These are phyloP conservation scores for Colletotrichum navitas DNA, from an alignment of 2,329 filamentous ascomycete species.

Conservation along the genomic window DNA sequence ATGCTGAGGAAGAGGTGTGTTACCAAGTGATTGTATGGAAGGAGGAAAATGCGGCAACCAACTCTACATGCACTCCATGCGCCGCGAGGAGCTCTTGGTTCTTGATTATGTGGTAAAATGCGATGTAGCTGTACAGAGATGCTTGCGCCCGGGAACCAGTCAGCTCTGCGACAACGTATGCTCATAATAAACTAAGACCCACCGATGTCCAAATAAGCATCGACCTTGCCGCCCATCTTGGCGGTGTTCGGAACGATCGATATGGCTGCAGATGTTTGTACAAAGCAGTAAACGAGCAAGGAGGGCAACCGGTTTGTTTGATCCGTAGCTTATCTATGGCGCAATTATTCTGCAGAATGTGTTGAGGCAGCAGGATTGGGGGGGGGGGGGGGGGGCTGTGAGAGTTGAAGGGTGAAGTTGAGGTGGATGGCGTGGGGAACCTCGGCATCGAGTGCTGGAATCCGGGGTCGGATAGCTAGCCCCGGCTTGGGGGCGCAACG, in stretches of 20 bases:
- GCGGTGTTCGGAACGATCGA: not conserved
- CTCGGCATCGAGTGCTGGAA: constrained; percentile 29
- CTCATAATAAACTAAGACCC: constrained; percentile 44
- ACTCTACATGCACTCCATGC: constrained; percentile 76
- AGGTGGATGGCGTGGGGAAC: constrained; percentile 26
- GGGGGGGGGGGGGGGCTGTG: not conserved
- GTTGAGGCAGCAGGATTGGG: not conserved
- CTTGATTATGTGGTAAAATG: constrained; percentile 68
- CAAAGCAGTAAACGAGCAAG: not conserved
- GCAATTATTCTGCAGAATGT: constrained; percentile 4
- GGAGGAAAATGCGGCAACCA: constrained; percentile 47
- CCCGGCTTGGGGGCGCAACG: not conserved
- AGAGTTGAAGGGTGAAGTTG: constrained; percentile 14
- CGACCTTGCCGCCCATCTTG: constrained; percentile 72
- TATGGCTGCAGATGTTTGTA: not conserved
- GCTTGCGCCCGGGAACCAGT: constrained; percentile 57
- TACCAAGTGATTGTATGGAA: not conserved
- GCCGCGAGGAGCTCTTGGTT: constrained; percentile 67
- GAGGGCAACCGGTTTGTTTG: not conserved
- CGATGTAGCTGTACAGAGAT: constrained; percentile 72
- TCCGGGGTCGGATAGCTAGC: constrained; percentile 30
- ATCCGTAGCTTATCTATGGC: constrained; percentile 2
- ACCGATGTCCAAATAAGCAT: constrained; percentile 77
- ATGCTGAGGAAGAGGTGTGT: constrained; percentile 60
- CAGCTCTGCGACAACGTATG: not conserved